These are phyloP conservation scores for Pythium phragmitis DNA, from an alignment of 352 stramenopile genomes.

Conservation along the genomic window DNA sequence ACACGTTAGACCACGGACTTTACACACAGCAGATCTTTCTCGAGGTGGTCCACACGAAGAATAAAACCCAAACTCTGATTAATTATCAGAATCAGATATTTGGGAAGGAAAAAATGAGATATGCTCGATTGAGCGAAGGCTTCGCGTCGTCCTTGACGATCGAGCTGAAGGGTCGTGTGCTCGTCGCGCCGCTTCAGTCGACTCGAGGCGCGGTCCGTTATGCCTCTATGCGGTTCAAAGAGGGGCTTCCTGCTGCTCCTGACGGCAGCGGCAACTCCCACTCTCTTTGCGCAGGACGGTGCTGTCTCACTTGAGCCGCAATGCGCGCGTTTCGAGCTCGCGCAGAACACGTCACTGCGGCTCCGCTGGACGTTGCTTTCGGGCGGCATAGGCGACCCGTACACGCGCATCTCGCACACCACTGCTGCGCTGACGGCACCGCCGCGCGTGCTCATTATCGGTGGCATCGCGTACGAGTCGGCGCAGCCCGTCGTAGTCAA, in stretches of 20 bases:
- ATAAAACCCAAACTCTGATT: neutral
- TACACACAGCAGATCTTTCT: neutral
- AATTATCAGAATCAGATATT: neutral
- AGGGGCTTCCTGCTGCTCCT: neutral
- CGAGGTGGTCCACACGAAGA: neutral
- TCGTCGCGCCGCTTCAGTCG: neutral
- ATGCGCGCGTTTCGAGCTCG: constrained; percentile 32
- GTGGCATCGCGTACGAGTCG: constrained; percentile 69
- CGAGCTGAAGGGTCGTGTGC: neutral
- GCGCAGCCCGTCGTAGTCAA: constrained; percentile 58
- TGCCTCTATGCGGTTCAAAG: neutral
- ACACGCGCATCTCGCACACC: constrained; percentile 54
- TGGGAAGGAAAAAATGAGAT: too few species aligned
- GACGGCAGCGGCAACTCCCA: neutral
- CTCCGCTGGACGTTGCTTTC: constrained; percentile 35
- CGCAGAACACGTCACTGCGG: constrained; percentile 40
- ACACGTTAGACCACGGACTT: constrained; percentile 17
- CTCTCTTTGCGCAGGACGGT: neutral
- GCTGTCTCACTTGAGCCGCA: constrained; percentile 24
- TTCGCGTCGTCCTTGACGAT: neutral
- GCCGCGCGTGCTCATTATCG: constrained; percentile 47
- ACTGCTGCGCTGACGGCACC: constrained; percentile 32
- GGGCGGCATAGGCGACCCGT: constrained; percentile 33
- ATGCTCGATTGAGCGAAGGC: too few species aligned
- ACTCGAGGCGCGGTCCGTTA: neutral